Evolutionary conservation across 257 asterid species (phyloP).

Genomic region (Nicotiana sylvestris): DNA sequence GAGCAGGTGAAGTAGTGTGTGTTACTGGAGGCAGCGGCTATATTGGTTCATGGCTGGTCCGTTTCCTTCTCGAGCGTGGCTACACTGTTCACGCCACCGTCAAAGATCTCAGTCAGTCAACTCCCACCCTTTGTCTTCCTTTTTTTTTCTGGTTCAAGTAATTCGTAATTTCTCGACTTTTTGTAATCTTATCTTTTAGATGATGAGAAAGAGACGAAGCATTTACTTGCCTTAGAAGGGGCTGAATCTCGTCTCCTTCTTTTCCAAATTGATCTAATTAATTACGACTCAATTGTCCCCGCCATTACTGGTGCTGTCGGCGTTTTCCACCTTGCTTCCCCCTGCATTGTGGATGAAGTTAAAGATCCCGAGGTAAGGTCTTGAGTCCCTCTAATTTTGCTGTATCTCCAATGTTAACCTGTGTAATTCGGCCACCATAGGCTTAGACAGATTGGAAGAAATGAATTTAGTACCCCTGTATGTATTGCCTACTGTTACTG

Average conservation of each 20-base stretch:
- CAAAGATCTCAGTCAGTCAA: slow-evolving; percentile 44
- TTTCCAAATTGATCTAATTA: slow-evolving; percentile 65
- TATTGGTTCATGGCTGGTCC: slow-evolving; percentile 72
- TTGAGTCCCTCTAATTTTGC: background rate
- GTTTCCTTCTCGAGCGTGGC: slow-evolving; percentile 77
- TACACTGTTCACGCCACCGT: slow-evolving; percentile 92
- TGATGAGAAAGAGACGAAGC: slow-evolving; percentile 76
- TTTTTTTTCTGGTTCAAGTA: background rate
- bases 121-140: background rate
- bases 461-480: no score
- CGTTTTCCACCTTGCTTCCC: slow-evolving; percentile 79
- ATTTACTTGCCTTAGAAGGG: slow-evolving; percentile 61
- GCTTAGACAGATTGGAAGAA: no score
- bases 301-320: slow-evolving; percentile 61
- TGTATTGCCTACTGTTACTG: background rate
- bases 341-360: slow-evolving; percentile 54
- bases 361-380: slow-evolving; percentile 63
- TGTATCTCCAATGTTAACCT: background rate
- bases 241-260: slow-evolving; percentile 67
- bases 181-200: slow-evolving; percentile 26
- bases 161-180: background rate
- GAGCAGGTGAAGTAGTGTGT: slow-evolving; percentile 54
- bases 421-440: no score
- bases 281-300: slow-evolving; percentile 52
- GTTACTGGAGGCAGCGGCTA: slow-evolving; percentile 89